A percentile compares a stretch with the other conserved stretches of the same genome.
These are phyloP conservation scores for Stagonosporopsis tanaceti DNA, from an alignment of 2,329 filamentous ascomycete genomes.

Conservation along the genomic window DNA sequence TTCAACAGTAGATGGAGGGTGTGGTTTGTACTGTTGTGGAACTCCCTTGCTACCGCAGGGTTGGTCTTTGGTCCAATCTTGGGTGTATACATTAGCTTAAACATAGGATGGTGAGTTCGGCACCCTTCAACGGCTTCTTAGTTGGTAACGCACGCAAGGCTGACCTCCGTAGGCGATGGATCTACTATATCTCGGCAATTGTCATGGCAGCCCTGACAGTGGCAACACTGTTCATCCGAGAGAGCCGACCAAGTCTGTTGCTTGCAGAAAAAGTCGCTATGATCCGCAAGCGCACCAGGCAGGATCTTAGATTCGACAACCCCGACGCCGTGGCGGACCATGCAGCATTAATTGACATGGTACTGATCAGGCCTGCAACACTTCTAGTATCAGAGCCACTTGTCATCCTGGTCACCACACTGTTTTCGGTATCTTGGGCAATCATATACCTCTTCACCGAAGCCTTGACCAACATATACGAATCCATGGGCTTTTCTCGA, in stretches of 20 bases:
- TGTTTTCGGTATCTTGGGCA: background rate
- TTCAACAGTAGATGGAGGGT: background rate
- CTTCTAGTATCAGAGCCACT: constrained; percentile 4
- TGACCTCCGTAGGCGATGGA: constrained; percentile 4
- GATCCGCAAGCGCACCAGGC: background rate
- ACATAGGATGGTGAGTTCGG: constrained; percentile 2
- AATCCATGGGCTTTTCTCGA: background rate
- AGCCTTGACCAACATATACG: background rate
- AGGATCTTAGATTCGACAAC: constrained; percentile 1
- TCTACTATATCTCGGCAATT: constrained; percentile 2
- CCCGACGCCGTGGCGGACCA: background rate
- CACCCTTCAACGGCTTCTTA: background rate
- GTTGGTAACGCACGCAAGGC: background rate
- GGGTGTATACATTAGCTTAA: background rate
- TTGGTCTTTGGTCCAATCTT: background rate
- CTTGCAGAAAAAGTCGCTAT: constrained; percentile 1
- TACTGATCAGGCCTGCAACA: constrained; percentile 1
- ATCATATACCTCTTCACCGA: constrained; percentile 5
- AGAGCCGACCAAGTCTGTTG: constrained; percentile 4
- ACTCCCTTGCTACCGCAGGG: background rate
- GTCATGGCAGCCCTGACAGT: background rate
- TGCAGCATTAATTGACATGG: background rate
- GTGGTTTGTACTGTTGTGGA: constrained; percentile 4
- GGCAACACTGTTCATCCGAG: background rate
- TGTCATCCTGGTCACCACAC: background rate